Percentiles rank a stretch among this genome's conserved stretches.
Conservation (phyloP, 306 rosid genomes). For the Castanea crenata region DNA sequence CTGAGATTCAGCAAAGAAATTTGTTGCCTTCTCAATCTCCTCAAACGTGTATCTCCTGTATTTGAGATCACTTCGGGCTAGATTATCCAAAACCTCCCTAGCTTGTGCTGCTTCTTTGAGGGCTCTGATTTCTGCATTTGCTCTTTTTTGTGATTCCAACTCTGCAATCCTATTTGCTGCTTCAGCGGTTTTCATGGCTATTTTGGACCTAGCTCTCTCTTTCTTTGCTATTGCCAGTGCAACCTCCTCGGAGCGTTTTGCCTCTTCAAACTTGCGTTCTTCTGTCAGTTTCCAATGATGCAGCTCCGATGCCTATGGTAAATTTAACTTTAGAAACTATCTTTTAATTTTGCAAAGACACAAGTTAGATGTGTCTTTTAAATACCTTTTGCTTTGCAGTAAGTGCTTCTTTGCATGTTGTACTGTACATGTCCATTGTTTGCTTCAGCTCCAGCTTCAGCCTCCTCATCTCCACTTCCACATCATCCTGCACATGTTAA, state of each 20-base stretch:
- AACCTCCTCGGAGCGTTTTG: conserved; percentile 59
- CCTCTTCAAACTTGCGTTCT: conserved; percentile 65
- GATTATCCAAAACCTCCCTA: conserved; percentile 49
- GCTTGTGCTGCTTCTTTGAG: conserved; percentile 67
- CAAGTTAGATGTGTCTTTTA: background rate
- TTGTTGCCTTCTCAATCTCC: conserved; percentile 79
- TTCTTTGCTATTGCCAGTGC: conserved; percentile 70
- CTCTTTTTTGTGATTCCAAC: conserved; percentile 59
- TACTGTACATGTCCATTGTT: conserved; percentile 85
- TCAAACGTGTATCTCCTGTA: conserved; percentile 70
- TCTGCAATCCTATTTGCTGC: conserved; percentile 72
- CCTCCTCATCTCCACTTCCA: conserved; percentile 80
- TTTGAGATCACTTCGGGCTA: conserved; percentile 52
- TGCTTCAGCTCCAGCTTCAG: conserved; percentile 87
- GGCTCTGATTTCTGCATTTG: conserved; percentile 47
- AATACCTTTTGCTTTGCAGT: conserved; percentile 71
- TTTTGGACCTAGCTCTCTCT: conserved; percentile 71
- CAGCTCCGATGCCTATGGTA: conserved; percentile 60
- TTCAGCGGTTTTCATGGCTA: conserved; percentile 73
- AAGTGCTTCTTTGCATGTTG: conserved; percentile 75
- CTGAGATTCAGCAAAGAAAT: conserved; percentile 47
- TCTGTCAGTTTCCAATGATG: conserved; percentile 54
- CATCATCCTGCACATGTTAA: conserved; percentile 58
- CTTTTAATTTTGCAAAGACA: background rate
- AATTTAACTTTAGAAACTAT: background rate